These are phyloP conservation scores for Periconia sp. DNA, from an alignment of 2,329 filamentous ascomycete species.

Conservation along the genomic window DNA sequence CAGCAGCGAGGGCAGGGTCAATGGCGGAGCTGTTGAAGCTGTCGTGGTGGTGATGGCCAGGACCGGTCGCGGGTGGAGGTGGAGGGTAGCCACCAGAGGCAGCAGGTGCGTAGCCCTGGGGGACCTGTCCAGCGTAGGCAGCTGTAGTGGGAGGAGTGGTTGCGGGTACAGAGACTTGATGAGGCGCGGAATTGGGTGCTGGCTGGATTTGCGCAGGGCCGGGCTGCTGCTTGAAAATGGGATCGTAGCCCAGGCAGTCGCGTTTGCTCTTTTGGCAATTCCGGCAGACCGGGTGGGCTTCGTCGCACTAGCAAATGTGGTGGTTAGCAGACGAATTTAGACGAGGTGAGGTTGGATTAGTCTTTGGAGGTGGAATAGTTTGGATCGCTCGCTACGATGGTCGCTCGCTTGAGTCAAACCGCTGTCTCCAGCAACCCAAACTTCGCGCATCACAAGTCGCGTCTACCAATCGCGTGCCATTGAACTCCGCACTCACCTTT, in stretches of 20 bases:
- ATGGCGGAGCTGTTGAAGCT: constrained; percentile 60
- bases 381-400: constrained; percentile 39
- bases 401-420: constrained; percentile 38
- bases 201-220: constrained; percentile 74
- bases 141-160: constrained; percentile 35
- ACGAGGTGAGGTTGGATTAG: constrained; percentile 34
- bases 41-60: constrained; percentile 51
- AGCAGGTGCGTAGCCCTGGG: constrained; percentile 48
- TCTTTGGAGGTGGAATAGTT: constrained; percentile 25
- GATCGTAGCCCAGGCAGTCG: constrained; percentile 83
- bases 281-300: constrained; percentile 88
- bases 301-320: constrained; percentile 74
- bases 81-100: constrained; percentile 46
- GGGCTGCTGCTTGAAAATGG: constrained; percentile 76
- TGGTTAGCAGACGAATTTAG: constrained; percentile 26
- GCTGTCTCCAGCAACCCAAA: constrained; percentile 18
- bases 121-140: constrained; percentile 43
- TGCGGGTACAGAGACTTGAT: constrained; percentile 32
- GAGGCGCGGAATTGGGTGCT: constrained; percentile 55
- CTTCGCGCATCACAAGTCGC: constrained; percentile 28
- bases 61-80: constrained; percentile 34
- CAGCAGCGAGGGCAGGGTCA: constrained; percentile 68
- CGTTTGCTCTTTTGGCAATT: constrained; percentile 89
- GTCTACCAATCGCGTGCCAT: constrained; percentile 27
- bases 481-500: constrained; percentile 58